Evolutionary conservation across 73 alveolate species (phyloP).

Genomic region (Paramecium sonneborni): DNA sequence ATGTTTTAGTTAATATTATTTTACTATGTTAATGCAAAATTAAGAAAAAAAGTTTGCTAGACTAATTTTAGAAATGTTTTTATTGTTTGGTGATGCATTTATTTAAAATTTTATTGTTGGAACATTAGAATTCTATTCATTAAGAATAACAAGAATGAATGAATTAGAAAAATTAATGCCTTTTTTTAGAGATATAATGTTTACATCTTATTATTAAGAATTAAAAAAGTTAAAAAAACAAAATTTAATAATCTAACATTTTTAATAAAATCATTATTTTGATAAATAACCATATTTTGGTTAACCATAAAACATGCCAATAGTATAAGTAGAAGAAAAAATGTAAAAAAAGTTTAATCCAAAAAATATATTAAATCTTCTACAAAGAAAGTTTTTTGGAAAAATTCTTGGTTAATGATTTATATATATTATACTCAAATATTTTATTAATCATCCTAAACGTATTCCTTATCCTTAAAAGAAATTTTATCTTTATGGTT

Average conservation of each 20-base stretch:
- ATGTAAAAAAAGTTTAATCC: background rate
- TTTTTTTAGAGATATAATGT: conserved; percentile 35
- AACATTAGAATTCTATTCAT: background rate
- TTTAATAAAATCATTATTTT: background rate
- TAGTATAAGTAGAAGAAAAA: background rate
- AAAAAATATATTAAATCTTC: background rate
- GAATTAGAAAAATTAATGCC: conserved; percentile 1
- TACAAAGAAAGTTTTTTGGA: background rate
- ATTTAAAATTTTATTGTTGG: background rate
- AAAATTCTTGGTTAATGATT: background rate
- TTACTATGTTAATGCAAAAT: conserved; percentile 8
- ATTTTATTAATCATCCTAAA: background rate
- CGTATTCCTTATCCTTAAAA: conserved; percentile 63
- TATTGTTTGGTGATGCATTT: background rate
- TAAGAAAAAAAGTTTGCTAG: background rate
- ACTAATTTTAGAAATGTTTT: background rate
- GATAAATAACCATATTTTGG: background rate
- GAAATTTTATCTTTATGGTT: background rate
- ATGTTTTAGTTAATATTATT: conserved; percentile 41
- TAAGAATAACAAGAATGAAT: background rate
- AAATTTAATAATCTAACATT: background rate
- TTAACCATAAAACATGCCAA: background rate
- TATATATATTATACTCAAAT: background rate
- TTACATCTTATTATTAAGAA: background rate
- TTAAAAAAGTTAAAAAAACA: background rate